These are phyloP conservation scores for Fusarium musae DNA, from an alignment of 2,329 filamentous ascomycete species.

Conservation along the genomic window DNA sequence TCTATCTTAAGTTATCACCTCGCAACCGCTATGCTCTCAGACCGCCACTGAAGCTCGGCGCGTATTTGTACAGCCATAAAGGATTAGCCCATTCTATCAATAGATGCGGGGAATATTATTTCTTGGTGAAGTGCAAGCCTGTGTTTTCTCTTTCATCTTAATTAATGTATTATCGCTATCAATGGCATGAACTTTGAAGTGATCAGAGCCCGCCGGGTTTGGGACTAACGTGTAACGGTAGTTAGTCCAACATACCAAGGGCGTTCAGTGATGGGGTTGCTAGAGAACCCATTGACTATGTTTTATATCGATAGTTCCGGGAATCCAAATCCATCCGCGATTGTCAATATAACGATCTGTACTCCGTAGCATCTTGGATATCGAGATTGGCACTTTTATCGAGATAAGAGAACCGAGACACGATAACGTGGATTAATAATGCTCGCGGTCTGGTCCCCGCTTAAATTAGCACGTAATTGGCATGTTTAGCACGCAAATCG, in stretches of 20 bases:
- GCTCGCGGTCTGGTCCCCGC: neutral
- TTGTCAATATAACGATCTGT: too few relatives aligned
- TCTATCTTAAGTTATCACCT: neutral
- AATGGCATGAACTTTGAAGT: neutral
- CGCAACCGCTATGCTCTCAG: neutral
- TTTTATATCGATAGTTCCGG: fast-evolving
- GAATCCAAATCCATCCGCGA: neutral
- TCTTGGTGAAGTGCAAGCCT: neutral
- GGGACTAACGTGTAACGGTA: neutral
- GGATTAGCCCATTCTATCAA: neutral
- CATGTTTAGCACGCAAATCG: neutral
- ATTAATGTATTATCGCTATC: neutral
- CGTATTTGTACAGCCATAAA: neutral
- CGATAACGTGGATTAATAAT: constrained; percentile 23
- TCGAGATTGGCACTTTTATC: neutral
- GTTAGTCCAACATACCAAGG: too few relatives aligned
- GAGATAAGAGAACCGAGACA: neutral
- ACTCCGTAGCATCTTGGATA: too few relatives aligned
- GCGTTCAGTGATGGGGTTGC: neutral
- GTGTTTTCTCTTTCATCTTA: neutral
- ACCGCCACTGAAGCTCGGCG: neutral
- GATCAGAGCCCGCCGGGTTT: neutral
- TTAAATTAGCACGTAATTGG: constrained; percentile 2
- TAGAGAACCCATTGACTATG: fast-evolving
- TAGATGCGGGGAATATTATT: neutral